phyloP scores from a whole-genome alignment of 2,329 filamentous ascomycete species.

The Gnomoniopsis smithogilvyi region DNA sequence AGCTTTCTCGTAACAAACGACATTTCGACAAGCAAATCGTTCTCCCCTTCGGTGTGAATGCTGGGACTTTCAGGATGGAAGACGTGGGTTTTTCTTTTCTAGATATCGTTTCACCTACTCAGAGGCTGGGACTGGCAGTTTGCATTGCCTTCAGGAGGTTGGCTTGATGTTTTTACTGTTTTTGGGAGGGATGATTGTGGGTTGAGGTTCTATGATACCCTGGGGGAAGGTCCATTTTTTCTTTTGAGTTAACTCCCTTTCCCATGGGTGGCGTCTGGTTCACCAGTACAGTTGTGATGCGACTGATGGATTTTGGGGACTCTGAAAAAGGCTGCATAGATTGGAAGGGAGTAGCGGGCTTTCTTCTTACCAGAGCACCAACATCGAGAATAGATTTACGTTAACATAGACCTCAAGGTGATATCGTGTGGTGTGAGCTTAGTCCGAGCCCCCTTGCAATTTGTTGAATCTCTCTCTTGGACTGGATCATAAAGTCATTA shows the following conservation, averaged over 20 bases:
- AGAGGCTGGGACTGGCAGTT: neutral
- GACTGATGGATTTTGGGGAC: neutral
- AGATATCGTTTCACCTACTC: too few relatives aligned
- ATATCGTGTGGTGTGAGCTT: too few relatives aligned
- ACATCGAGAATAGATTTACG: neutral
- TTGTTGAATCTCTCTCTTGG: too few relatives aligned
- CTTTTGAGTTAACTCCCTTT: neutral
- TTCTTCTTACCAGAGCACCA: neutral
- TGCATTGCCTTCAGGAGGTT: neutral
- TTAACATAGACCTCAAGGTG: neutral
- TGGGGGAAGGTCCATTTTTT: neutral
- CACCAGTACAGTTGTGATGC: neutral
- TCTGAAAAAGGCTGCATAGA: neutral
- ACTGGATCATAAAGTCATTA: too few relatives aligned
- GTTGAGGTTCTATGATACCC: neutral
- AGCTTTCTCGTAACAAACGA: too few relatives aligned
- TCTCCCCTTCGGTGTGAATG: too few relatives aligned
- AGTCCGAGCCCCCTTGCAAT: too few relatives aligned
- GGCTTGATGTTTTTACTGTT: neutral
- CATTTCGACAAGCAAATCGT: too few relatives aligned
- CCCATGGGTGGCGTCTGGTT: neutral
- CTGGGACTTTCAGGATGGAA: too few relatives aligned
- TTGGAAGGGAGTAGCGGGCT: neutral
- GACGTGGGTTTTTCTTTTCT: too few relatives aligned
- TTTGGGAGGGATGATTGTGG: neutral